Evolutionary conservation across 1,284 basidiomycete genomes (phyloP).

Genomic region (Singerocomus inundabilis): DNA sequence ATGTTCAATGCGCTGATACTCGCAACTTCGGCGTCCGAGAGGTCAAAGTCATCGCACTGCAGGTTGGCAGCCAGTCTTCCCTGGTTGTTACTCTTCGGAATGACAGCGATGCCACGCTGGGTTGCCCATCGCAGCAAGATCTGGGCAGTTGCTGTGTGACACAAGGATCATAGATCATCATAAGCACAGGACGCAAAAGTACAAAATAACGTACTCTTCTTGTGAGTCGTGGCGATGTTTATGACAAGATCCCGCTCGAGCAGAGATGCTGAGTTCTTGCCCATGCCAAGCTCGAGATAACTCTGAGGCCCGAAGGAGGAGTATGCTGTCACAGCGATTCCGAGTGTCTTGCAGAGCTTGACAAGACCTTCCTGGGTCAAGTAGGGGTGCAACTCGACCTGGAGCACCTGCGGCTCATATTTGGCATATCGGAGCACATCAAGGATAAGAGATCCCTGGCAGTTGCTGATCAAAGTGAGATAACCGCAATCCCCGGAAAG

Average conservation of each 20-base stretch:
- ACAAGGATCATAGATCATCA: constrained; percentile 1
- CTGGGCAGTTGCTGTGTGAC: constrained; percentile 49
- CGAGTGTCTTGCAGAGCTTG: constrained; percentile 54
- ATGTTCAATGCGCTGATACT: constrained; percentile 62
- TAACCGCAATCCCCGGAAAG: neutral
- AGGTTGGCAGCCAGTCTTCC: constrained; percentile 63
- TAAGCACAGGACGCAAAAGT: neutral
- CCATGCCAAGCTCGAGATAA: constrained; percentile 63
- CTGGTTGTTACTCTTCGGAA: constrained; percentile 69
- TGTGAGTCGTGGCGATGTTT: constrained; percentile 48
- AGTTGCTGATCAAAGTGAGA: constrained; percentile 48
- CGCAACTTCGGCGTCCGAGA: constrained; percentile 59
- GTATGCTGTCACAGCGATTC: constrained; percentile 75
- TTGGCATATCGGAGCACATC: constrained; percentile 72
- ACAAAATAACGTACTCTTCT: constrained; percentile 48
- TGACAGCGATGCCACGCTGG: constrained; percentile 72
- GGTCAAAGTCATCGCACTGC: constrained; percentile 53
- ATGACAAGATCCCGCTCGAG: constrained; percentile 51
- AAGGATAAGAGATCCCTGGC: constrained; percentile 58
- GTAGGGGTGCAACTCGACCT: constrained; percentile 79
- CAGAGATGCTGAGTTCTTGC: constrained; percentile 49
- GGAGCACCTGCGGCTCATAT: constrained; percentile 68
- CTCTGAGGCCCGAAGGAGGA: constrained; percentile 75
- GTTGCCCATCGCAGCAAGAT: constrained; percentile 78
- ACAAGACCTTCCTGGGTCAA: constrained; percentile 67